Evolutionary conservation across 805 yeast genomes (phyloP), one percentile per base, ranked within the genome.

Genomic region (Saccharomycopsis javanensis): DNA sequence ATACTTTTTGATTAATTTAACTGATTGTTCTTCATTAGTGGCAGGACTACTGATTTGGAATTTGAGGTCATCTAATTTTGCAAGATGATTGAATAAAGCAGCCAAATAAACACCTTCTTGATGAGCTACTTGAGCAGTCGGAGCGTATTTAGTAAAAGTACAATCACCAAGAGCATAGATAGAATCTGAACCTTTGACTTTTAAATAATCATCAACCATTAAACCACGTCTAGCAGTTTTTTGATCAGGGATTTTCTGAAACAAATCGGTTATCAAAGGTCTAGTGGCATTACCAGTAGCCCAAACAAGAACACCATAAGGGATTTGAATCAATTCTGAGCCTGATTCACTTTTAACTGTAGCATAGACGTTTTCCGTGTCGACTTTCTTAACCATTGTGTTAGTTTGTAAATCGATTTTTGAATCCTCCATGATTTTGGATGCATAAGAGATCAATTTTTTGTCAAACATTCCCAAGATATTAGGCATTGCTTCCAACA

Each of bases 81-180:
- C 75, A 65, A 82, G 72, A 64, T 78, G 83, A 68, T 80, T 79
- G 71, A 91, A 85, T 63, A 83, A 81, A 34, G 76, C 74, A 57
- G 91, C 94, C 64, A 91, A 79, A 73, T 80, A 91, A 57, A 78
- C 76, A 70, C 97, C 97, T 73, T 91, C 88, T 77, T 91, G 97
- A 74, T 89, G 83, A 46, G 98, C 98, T 57, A 90, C 97, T 78
- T 91, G 97, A 27, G 97, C 98, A 61, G 98, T 91, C 64, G 97
- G 97, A 48, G 96, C 94, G 65, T 82, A 83, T 69, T 88, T 88
- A 60, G 80, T 77, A 71, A 86, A 83, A 38, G 97, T 88, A 75
- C 97, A 91, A 75, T 91, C 98, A 70, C 98, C 98, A 58, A 91
- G 74, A 53, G 96, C 97, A 72, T 78, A 92, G 64, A 92, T 82